Evolutionary conservation across 192 early-diverging fungal species (phyloP).

Genomic region (Backusella circina): DNA sequence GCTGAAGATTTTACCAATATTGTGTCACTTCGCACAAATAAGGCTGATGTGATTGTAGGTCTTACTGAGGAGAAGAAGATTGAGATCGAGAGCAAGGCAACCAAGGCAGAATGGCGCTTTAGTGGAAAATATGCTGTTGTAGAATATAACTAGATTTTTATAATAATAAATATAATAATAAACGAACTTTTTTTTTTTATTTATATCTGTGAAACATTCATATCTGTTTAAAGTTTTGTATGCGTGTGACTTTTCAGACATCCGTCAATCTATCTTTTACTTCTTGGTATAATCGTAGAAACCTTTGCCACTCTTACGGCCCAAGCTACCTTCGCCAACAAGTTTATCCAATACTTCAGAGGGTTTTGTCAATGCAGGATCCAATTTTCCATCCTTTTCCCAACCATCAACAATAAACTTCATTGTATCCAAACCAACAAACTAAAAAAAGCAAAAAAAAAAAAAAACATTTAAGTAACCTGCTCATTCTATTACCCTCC

Average conservation of each 20-base stretch:
- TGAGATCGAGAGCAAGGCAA: conserved; percentile 39
- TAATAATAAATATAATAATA: background rate
- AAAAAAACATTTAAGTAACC: background rate
- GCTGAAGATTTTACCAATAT: conserved; percentile 57
- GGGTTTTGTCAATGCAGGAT: conserved; percentile 73
- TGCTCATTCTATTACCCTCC: background rate
- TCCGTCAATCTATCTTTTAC: background rate
- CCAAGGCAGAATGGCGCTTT: conserved; percentile 58
- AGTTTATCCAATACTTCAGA: conserved; percentile 68
- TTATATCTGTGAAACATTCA: too few relatives aligned
- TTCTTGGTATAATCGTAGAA: conserved; percentile 73
- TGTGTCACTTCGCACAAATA: conserved; percentile 79
- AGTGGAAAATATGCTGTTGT: conserved; percentile 75
- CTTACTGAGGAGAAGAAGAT: conserved; percentile 54
- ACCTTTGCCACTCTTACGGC: conserved; percentile 84
- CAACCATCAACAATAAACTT: conserved; percentile 96
- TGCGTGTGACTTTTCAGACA: too few relatives aligned
- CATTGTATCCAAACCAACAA: conserved; percentile 93
- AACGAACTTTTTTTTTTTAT: too few relatives aligned
- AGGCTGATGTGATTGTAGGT: conserved; percentile 82
- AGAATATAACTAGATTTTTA: conserved; percentile 24
- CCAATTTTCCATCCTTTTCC: conserved; percentile 78
- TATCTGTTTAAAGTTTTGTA: too few relatives aligned
- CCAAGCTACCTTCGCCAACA: conserved; percentile 69
- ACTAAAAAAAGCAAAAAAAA: conserved; percentile 35